A percentile compares a stretch with the other conserved stretches of the same genome.
Conservation (phyloP, 2,329 filamentous ascomycete genomes). For the Purpureocillium lavendulum region DNA sequence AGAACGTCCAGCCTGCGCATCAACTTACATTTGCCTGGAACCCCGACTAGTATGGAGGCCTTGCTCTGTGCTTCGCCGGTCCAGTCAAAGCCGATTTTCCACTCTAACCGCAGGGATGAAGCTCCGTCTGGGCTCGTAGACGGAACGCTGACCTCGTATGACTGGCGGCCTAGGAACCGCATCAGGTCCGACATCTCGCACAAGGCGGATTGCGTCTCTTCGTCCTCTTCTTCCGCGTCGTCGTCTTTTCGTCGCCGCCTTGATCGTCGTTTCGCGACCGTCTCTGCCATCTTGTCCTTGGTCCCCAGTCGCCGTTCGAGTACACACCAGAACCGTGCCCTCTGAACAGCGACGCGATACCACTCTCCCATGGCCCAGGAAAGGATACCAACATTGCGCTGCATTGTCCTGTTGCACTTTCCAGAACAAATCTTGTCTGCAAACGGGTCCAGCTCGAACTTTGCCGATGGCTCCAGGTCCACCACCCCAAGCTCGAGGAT, state of each 20-base stretch:
- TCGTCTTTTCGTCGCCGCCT: conserved; percentile 14
- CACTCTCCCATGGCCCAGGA: conserved; percentile 64
- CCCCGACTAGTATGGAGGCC: conserved; percentile 43
- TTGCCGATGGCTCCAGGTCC: conserved; percentile 48
- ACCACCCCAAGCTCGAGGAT: conserved; percentile 46
- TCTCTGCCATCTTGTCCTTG: conserved; percentile 17
- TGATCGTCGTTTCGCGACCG: conserved; percentile 6
- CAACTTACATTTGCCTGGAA: conserved; percentile 56
- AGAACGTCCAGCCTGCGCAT: background rate
- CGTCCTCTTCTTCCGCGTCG: conserved; percentile 13
- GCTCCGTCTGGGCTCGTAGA: conserved; percentile 20
- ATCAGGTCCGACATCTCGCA: conserved; percentile 34
- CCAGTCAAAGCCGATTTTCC: conserved; percentile 63
- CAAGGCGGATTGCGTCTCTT: conserved; percentile 2
- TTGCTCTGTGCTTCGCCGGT: conserved; percentile 59
- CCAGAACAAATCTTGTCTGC: conserved; percentile 32
- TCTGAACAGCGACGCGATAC: conserved; percentile 49
- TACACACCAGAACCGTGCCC: conserved; percentile 55
- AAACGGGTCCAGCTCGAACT: conserved; percentile 48
- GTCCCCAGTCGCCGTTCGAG: conserved; percentile 38
- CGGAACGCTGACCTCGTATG: conserved; percentile 35
- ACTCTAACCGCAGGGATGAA: conserved; percentile 45
- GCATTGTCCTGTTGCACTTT: conserved; percentile 33
- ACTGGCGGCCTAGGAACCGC: conserved; percentile 44
- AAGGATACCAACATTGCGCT: conserved; percentile 49